phyloP scores from a whole-genome alignment of 768 basidiomycete genomes.

The Auriscalpium microsporum region DNA sequence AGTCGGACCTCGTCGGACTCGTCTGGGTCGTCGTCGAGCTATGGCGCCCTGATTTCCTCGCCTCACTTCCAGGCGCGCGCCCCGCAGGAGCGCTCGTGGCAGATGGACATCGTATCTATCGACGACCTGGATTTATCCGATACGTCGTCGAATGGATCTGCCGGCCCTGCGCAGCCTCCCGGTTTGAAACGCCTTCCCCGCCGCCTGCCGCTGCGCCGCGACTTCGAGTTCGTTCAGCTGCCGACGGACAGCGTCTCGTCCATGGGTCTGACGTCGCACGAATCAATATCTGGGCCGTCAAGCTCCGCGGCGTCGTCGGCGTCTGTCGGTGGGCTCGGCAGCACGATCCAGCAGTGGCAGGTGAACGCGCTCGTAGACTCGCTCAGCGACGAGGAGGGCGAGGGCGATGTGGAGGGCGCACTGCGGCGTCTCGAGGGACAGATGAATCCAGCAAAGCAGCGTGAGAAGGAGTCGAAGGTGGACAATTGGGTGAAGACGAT shows the following conservation, averaged over 20 bases:
- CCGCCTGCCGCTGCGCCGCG: slow-evolving; percentile 64
- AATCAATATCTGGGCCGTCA: slow-evolving; percentile 43
- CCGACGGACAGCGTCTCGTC: slow-evolving; percentile 69
- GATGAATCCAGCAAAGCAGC: slow-evolving; percentile 64
- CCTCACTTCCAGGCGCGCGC: slow-evolving; percentile 18
- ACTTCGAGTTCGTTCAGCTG: slow-evolving; percentile 74
- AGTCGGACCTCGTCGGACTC: slow-evolving; percentile 7
- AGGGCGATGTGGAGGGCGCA: slow-evolving; percentile 77
- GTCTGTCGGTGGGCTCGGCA: slow-evolving; percentile 30
- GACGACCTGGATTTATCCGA: slow-evolving; percentile 80
- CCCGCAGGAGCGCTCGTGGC: slow-evolving; percentile 38
- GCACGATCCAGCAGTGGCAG: slow-evolving; percentile 71
- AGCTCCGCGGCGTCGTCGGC: slow-evolving; percentile 30
- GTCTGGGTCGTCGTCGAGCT: slow-evolving; percentile 15
- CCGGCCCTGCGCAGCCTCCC: slow-evolving; percentile 24
- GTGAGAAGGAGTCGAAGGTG: slow-evolving; percentile 68
- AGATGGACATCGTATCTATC: slow-evolving; percentile 66
- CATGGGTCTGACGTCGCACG: slow-evolving; percentile 56
- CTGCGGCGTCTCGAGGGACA: slow-evolving; percentile 76
- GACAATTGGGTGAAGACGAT: slow-evolving; percentile 76
- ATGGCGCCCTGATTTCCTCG: slow-evolving; percentile 10
- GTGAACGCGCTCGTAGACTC: slow-evolving; percentile 67
- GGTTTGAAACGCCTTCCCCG: slow-evolving; percentile 44
- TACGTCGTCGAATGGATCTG: slow-evolving; percentile 49
- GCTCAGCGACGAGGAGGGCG: slow-evolving; percentile 64